Conservation (phyloP, 2,329 filamentous ascomycete genomes). For the Arthrobotrys sphaeroides region DNA sequence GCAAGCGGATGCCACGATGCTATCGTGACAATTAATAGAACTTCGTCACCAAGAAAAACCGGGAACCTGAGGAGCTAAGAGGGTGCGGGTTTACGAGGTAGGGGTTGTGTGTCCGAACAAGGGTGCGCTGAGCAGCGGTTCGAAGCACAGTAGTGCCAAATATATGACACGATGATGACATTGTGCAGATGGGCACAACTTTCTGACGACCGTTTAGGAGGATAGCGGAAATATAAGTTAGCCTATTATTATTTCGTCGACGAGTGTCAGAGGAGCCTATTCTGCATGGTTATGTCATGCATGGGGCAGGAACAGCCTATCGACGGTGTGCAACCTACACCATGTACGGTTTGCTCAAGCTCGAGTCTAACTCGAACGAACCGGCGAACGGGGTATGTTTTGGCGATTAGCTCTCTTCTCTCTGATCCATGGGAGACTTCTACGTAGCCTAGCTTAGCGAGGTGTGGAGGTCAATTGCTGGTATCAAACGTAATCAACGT, state of each 20-base stretch:
- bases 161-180: constrained; percentile 49
- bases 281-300: constrained; percentile 50
- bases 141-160: constrained; percentile 43
- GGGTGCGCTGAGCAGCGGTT: constrained; percentile 33
- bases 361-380: constrained; percentile 1
- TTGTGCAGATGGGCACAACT: constrained; percentile 17
- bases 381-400: background rate
- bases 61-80: constrained; percentile 24
- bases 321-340: background rate
- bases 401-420: constrained; percentile 3
- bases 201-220: background rate
- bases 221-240: constrained; percentile 8
- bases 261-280: background rate
- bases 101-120: constrained; percentile 31
- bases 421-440: constrained; percentile 25
- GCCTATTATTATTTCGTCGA: constrained; percentile 17
- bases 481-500: no score
- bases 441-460: constrained; percentile 33
- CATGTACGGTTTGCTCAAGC: constrained; percentile 29
- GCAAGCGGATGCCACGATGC: constrained; percentile 3
- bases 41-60: constrained; percentile 37
- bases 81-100: constrained; percentile 30
- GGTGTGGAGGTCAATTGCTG: constrained; percentile 12
- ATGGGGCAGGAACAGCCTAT: constrained; percentile 23
- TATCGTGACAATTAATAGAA: constrained; percentile 48